A percentile compares a stretch with the other conserved stretches of the same genome.
These are phyloP conservation scores for Ceratocystis cubensis DNA, from an alignment of 2,329 filamentous ascomycete species.

Conservation along the genomic window DNA sequence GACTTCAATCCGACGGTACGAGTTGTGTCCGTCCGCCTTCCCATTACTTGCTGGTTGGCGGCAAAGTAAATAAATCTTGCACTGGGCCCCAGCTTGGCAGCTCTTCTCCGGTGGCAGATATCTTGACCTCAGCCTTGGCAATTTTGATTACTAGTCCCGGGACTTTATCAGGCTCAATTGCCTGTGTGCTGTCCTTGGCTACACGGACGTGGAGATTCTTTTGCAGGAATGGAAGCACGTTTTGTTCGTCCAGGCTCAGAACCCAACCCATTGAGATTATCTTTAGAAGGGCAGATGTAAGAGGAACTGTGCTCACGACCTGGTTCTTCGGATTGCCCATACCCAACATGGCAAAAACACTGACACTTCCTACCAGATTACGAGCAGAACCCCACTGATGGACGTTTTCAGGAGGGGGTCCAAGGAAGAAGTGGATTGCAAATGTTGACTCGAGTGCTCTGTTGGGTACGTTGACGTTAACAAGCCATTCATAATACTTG, in stretches of 20 bases:
- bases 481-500: constrained; percentile 52
- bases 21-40: not conserved
- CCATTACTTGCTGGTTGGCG: not conserved
- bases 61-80: constrained; percentile 22
- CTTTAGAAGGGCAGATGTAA: constrained; percentile 38
- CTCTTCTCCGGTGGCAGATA: constrained; percentile 27
- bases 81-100: constrained; percentile 31
- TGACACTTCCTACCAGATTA: constrained; percentile 50
- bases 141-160: constrained; percentile 30
- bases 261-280: constrained; percentile 31
- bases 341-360: constrained; percentile 37
- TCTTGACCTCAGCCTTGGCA: constrained; percentile 30
- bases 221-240: constrained; percentile 33
- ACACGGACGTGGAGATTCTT: constrained; percentile 30
- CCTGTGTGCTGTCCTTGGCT: constrained; percentile 25
- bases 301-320: constrained; percentile 34
- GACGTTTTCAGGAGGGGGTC: constrained; percentile 35
- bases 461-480: constrained; percentile 51
- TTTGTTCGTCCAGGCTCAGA: constrained; percentile 29
- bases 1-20: not conserved
- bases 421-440: constrained; percentile 54
- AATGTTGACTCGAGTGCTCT: constrained; percentile 50
- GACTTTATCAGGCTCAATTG: constrained; percentile 26
- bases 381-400: constrained; percentile 38
- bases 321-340: constrained; percentile 23